Evolutionary conservation across 495 filamentous ascomycete species (phyloP).

Genomic region (Aspergillus saccharolyticus): DNA sequence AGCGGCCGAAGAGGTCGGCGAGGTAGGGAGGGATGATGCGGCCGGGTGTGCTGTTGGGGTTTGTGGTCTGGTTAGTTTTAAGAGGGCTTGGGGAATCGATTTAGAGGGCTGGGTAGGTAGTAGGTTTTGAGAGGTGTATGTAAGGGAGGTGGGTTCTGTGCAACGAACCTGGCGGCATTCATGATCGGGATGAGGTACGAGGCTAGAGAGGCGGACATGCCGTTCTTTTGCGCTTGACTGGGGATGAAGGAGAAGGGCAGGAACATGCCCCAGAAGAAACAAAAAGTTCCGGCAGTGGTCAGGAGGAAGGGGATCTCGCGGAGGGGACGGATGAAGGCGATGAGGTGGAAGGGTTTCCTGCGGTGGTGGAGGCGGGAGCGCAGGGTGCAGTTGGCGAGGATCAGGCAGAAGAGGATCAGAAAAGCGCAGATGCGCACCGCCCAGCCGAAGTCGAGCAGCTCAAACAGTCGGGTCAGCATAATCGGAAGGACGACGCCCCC

Average conservation of each 20-base stretch:
- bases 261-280: conserved; percentile 31
- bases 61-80: no score
- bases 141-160: background rate
- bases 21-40: conserved; percentile 67
- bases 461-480: conserved; percentile 33
- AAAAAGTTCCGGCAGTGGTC: conserved; percentile 36
- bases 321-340: conserved; percentile 44
- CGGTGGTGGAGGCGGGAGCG: conserved; percentile 23
- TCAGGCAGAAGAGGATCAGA: conserved; percentile 27
- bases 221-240: conserved; percentile 19
- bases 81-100: no score
- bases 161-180: conserved; percentile 26
- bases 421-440: conserved; percentile 38
- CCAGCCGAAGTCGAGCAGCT: conserved; percentile 37
- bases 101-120: background rate
- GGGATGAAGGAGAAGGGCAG: conserved; percentile 31
- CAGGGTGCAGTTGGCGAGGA: conserved; percentile 32
- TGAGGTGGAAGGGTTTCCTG: conserved; percentile 13
- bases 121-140: conserved; percentile 3
- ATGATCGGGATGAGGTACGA: conserved; percentile 29
- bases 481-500: conserved; percentile 50
- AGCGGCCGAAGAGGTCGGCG: conserved; percentile 68
- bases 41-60: conserved; percentile 63
- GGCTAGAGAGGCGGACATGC: conserved; percentile 23
- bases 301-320: conserved; percentile 49